Percentiles rank a stretch among this genome's conserved stretches.
Conservation (phyloP, 257 asterid genomes). For the Leonotis leonurus region DNA sequence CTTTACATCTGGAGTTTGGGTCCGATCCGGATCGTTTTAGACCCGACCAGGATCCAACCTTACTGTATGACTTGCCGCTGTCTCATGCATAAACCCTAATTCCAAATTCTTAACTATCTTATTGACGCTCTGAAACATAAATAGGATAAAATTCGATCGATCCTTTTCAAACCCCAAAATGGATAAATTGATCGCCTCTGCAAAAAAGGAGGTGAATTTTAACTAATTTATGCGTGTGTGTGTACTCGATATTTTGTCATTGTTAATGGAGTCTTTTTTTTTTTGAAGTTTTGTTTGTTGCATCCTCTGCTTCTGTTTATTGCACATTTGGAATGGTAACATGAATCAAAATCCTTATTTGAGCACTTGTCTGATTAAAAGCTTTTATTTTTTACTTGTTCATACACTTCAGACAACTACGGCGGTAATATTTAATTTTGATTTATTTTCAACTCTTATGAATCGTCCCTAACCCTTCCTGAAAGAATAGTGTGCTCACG, state of each 20-base stretch:
- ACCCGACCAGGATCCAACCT: too few species aligned
- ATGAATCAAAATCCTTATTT: not conserved
- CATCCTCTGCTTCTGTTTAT: not conserved
- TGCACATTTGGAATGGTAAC: not conserved
- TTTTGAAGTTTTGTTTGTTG: not conserved
- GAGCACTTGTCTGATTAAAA: not conserved
- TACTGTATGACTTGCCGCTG: too few species aligned
- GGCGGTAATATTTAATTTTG: not conserved
- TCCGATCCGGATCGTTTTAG: too few species aligned
- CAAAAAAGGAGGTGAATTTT: slow-evolving; percentile 31
- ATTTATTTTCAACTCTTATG: not conserved
- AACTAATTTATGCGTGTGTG: not conserved
- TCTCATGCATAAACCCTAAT: slow-evolving; percentile 11
- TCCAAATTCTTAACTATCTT: not conserved
- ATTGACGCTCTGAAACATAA: not conserved
- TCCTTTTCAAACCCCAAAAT: slow-evolving; percentile 6
- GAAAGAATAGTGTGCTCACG: not conserved
- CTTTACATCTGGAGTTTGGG: too few species aligned
- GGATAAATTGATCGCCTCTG: slow-evolving; percentile 36
- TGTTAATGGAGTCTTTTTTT: not conserved
- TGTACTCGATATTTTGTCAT: not conserved
- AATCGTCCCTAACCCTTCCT: not conserved
- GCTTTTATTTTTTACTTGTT: not conserved
- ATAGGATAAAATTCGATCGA: not conserved
- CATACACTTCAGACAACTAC: not conserved